Evolutionary conservation across 306 rosid species (phyloP).

Genomic region (Hylodesmum podocarpum): DNA sequence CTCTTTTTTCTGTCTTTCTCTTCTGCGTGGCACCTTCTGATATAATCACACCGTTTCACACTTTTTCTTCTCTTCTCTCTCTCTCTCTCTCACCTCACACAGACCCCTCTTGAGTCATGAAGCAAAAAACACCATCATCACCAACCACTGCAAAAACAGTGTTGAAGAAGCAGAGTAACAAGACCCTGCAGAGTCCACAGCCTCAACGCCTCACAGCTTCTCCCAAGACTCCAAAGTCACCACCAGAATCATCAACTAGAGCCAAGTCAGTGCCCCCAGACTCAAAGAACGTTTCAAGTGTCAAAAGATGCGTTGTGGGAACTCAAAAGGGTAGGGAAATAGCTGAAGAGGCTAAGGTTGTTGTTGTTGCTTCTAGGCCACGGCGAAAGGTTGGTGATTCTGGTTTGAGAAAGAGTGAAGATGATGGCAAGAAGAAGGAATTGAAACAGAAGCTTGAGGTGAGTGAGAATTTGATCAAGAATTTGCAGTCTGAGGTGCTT

Average conservation of each 20-base stretch:
- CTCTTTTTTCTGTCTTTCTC: constrained; percentile 28
- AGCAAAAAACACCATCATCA: constrained; percentile 38
- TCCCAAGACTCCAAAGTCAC: constrained; percentile 52
- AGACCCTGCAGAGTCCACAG: constrained; percentile 34
- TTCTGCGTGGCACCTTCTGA: not conserved
- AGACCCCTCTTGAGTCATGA: constrained; percentile 42
- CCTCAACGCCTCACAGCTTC: constrained; percentile 50
- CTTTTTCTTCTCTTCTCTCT: not conserved
- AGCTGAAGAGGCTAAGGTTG: constrained; percentile 41
- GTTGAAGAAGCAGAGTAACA: constrained; percentile 35
- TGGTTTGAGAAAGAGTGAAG: constrained; percentile 41
- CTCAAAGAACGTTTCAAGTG: constrained; percentile 46
- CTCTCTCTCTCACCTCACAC: constrained; percentile 6
- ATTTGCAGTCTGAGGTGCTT: constrained; percentile 58
- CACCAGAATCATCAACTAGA: constrained; percentile 45
- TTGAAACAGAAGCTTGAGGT: constrained; percentile 48
- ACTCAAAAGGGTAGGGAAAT: constrained; percentile 54
- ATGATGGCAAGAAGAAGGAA: constrained; percentile 36
- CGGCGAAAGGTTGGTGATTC: constrained; percentile 41
- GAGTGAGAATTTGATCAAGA: constrained; percentile 58
- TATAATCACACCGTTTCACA: not conserved
- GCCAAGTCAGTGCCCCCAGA: constrained; percentile 56
- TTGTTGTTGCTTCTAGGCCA: constrained; percentile 39
- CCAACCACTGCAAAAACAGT: constrained; percentile 26
- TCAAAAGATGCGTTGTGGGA: constrained; percentile 44